Conservation (phyloP, 306 rosid species). For the Fragaria nilgerrensis region DNA sequence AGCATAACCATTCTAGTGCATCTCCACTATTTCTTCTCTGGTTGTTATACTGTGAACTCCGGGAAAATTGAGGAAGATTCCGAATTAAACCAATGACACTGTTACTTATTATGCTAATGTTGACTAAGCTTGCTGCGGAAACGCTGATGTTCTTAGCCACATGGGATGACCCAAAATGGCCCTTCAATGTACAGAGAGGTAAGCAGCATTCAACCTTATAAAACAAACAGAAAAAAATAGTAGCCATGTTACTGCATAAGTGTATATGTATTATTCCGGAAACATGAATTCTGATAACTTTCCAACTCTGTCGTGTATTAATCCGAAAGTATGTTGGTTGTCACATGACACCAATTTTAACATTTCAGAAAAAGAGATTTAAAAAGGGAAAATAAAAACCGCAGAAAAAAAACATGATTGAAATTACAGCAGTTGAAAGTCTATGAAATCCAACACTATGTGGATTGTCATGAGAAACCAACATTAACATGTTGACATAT, state of each 20-base stretch:
- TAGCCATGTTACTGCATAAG: background rate
- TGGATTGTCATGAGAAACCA: background rate
- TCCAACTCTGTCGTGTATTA: background rate
- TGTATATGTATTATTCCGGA: background rate
- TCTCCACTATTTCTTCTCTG: background rate
- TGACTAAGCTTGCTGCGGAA: slow-evolving; percentile 41
- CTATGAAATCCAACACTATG: background rate
- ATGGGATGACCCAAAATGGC: slow-evolving; percentile 55
- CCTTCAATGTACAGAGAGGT: slow-evolving; percentile 61
- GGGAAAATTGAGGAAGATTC: background rate
- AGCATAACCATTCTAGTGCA: background rate
- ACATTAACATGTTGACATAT: background rate
- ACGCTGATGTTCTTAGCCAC: slow-evolving; percentile 53
- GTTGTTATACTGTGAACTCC: background rate
- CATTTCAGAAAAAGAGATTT: background rate
- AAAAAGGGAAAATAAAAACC: too few species aligned
- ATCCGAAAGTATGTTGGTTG: background rate
- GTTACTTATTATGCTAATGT: background rate
- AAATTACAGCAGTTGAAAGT: background rate
- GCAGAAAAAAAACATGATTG: background rate
- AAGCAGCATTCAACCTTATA: slow-evolving; percentile 65
- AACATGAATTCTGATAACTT: background rate
- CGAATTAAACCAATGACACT: background rate
- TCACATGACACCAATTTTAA: background rate
- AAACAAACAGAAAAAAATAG: slow-evolving; percentile 17